Percentiles rank a stretch among this genome's conserved stretches.
Evolutionary conservation across 108 stramenopile species (phyloP).

Genomic region (Cyclotella sp.): DNA sequence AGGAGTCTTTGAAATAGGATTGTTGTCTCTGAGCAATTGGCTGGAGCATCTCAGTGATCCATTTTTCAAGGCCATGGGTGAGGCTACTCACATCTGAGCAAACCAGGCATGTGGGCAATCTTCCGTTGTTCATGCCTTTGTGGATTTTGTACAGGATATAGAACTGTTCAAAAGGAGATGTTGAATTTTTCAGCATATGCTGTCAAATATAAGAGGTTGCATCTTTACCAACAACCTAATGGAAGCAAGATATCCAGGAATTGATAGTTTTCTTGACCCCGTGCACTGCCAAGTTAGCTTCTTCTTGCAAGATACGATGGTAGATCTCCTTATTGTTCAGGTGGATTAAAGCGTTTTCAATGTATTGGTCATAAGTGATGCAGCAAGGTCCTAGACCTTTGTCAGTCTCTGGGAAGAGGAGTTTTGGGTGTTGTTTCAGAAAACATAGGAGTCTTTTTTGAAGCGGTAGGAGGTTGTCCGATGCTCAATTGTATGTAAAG

Average conservation of each 20-base stretch:
- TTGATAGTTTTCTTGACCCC: too few relatives aligned
- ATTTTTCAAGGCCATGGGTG: constrained; percentile 3
- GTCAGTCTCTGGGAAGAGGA: too few relatives aligned
- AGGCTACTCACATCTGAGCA: constrained; percentile 15
- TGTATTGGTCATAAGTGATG: too few relatives aligned
- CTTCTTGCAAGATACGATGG: not conserved
- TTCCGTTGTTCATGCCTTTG: too few relatives aligned
- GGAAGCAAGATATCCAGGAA: not conserved
- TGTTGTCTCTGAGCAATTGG: constrained; percentile 4
- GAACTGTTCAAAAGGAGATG: not conserved
- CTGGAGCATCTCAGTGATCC: not conserved
- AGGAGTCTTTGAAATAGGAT: constrained; percentile 20
- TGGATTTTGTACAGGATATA: too few relatives aligned
- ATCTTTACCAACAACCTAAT: not conserved
- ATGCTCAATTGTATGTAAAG: not conserved
- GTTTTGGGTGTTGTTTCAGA: too few relatives aligned
- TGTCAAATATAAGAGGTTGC: not conserved
- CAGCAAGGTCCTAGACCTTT: too few relatives aligned
- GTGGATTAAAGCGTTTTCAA: not conserved
- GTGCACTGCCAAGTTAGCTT: not conserved
- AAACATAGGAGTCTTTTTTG: not conserved
- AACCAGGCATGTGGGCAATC: constrained; percentile 3
- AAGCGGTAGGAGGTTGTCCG: not conserved
- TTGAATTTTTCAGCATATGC: not conserved
- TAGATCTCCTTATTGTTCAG: not conserved